These are phyloP conservation scores for Suhomyces bribrorum DNA, from an alignment of 1,139 yeast genomes.

Conservation along the genomic window DNA sequence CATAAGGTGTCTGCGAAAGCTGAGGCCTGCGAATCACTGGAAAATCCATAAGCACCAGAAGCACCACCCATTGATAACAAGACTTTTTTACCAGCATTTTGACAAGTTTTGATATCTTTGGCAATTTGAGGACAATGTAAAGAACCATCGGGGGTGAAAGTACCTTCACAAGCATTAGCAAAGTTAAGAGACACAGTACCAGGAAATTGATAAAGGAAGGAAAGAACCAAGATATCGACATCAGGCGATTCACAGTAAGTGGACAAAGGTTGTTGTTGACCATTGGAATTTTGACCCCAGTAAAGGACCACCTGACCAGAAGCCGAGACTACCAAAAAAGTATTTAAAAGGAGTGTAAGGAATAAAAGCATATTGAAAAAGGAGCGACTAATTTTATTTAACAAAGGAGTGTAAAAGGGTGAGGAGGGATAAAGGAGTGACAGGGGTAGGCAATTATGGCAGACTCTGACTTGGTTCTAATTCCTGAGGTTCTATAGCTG, in stretches of 20 bases:
- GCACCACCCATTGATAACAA: conserved; percentile 89
- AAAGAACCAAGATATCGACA: conserved; percentile 70
- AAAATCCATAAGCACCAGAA: conserved; percentile 74
- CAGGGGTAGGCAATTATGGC: not conserved
- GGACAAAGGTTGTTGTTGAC: conserved; percentile 65
- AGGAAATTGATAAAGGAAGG: conserved; percentile 71
- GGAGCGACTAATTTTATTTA: conserved; percentile 9
- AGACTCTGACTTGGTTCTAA: not conserved
- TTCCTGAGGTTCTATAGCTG: not conserved
- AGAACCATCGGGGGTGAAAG: conserved; percentile 52
- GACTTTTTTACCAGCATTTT: conserved; percentile 71
- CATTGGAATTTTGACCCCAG: conserved; percentile 91
- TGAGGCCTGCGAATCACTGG: conserved; percentile 60
- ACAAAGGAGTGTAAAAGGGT: conserved; percentile 6
- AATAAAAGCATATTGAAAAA: conserved; percentile 6
- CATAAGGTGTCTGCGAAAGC: conserved; percentile 75
- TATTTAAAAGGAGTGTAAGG: conserved; percentile 8
- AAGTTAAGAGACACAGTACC: conserved; percentile 54
- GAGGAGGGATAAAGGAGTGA: conserved; percentile 1
- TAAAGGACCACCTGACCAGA: conserved; percentile 59
- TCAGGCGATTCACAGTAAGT: conserved; percentile 68
- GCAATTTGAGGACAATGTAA: conserved; percentile 65
- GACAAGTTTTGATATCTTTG: conserved; percentile 82
- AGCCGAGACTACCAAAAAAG: conserved; percentile 14
- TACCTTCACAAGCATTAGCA: conserved; percentile 62